Conservation (phyloP, 2,329 filamentous ascomycete species). For the Ceratocystis ficicola region DNA sequence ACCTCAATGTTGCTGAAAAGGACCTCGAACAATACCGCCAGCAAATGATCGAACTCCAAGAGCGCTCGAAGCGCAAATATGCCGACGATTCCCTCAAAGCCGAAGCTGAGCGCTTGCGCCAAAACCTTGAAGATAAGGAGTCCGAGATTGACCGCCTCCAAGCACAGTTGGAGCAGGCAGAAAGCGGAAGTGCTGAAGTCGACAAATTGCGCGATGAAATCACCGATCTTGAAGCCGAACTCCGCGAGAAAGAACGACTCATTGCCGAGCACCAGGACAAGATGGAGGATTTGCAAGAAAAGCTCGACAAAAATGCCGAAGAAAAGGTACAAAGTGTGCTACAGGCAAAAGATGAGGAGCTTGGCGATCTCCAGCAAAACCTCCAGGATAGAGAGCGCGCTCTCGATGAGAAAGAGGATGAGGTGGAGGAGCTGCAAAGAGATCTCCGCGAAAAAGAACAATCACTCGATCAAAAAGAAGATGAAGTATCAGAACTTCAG, state of each 20-base stretch:
- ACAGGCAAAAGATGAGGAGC: conserved; percentile 40
- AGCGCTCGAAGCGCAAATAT: conserved; percentile 65
- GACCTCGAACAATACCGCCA: conserved; percentile 74
- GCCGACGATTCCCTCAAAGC: conserved; percentile 56
- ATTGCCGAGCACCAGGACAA: conserved; percentile 66
- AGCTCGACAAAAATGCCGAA: conserved; percentile 34
- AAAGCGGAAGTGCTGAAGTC: conserved; percentile 15
- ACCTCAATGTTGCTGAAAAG: conserved; percentile 66
- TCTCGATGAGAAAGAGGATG: conserved; percentile 16
- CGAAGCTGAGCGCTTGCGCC: conserved; percentile 47
- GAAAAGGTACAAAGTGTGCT: conserved; percentile 43
- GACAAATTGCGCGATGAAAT: conserved; percentile 58
- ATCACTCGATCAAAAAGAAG: conserved; percentile 14
- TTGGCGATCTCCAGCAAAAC: conserved; percentile 26
- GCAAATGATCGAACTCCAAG: conserved; percentile 71
- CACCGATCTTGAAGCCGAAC: conserved; percentile 60
- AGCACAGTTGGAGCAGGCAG: conserved; percentile 42
- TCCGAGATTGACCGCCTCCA: conserved; percentile 50
- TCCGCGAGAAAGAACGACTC: conserved; percentile 62
- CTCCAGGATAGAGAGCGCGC: conserved; percentile 15
- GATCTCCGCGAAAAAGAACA: conserved; percentile 15
- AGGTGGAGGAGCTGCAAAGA: conserved; percentile 32
- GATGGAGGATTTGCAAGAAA: conserved; percentile 52
- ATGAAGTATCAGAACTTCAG: conserved; percentile 32
- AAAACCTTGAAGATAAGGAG: conserved; percentile 45